Evolutionary conservation across 2,329 filamentous ascomycete genomes (phyloP), one percentile per base, ranked within the genome.

Genomic region (Coleophoma cylindrospora): DNA sequence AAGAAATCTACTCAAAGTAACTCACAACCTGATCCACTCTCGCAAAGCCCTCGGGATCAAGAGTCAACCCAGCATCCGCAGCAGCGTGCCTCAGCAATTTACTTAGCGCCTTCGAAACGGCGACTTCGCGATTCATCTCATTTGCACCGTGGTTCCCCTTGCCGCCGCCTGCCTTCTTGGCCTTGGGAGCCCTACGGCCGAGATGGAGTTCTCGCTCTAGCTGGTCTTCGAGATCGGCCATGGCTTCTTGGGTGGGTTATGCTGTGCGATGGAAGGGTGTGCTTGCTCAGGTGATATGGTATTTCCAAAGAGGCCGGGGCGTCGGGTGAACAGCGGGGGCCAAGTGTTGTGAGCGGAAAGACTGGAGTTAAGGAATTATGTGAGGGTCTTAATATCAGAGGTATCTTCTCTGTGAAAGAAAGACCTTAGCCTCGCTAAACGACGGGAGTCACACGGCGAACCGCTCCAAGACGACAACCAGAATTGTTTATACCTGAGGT

Each of bases 11-110:
- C 50, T 38, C 38, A 21, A 46, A 43, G 17, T 48, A 45, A 76
- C 80, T 75, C 62, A 83, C 80, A 64, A 85, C 82, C 50, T 70
- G 66, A 56, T 81, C 75, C 50, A 85, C 64, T 41, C 72, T 68
- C 40, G 80, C 82, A 62, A 72, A 86, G 0, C 83, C 83, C 61
- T 82, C 80, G 1, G 59, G 66, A 60, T 86, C 81, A 8, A 85
- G 72, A 58, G 65, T 58, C 43, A 86, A 72, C 4, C 81, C 80
- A 17, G 76, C 81, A 37, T 74, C 76, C 46, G 68, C 67, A 51
- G 66, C 63, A 56, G 64, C 58, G 61, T 64, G 65, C 40, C 65
- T 57, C 47, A 67, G 51, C 21, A 67, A 52, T 54, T 62, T 64
- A n/a, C 59, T 63, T 36, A 67, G 46, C 11, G 64, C 63, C 51